Evolutionary conservation across 176 grass and related monocot genomes (phyloP), one percentile per base, ranked within the genome.

Genomic region (Lolium rigidum): DNA sequence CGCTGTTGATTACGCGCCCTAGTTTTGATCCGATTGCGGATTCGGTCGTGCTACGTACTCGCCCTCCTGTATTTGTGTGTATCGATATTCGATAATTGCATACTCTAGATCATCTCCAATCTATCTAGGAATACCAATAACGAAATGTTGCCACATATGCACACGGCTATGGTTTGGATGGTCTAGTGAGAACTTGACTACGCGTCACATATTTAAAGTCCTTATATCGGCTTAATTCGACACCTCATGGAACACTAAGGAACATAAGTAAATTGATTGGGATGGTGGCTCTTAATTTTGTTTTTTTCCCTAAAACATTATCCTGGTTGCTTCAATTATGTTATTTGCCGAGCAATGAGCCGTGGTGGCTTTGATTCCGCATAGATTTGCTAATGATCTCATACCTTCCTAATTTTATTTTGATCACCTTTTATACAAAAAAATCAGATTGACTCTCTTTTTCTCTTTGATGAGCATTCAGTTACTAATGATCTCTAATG

Each of bases 401-500:
- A 47, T 39, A 78, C 25, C 7, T 13, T 31, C 31, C 44, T 63
- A 13, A 5, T 52, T 71, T 68, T 70, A 7, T 63, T 15, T 21
- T 82, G 18, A 43, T 18, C 20, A 35, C n/a, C 48, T 60, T 70
- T 39, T 25, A 76, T 48, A 44, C 18, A 12, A 18, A 3, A 26
- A 74, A 51, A 16, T 37, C 67, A 51, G 72, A 15, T 70, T 57
- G 15, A 9, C 6, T 70, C 39, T 21, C 50, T 55, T 76, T 78
- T 83, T n/a, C 54, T 62, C 70, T 89, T 65, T 71, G 66, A 41
- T 15, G 4, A 63, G 22, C 77, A 16, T 47, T 60, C 13, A 78
- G 61, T 60, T 80, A 37, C 65, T 69, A 47, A 74, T 51, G 37
- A 46, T 84, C 83, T 75, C 46, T 76, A 69, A 44, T 89, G 21